Conservation (phyloP, 2,329 filamentous ascomycete species). For the Incumbomyces delicatus region DNA sequence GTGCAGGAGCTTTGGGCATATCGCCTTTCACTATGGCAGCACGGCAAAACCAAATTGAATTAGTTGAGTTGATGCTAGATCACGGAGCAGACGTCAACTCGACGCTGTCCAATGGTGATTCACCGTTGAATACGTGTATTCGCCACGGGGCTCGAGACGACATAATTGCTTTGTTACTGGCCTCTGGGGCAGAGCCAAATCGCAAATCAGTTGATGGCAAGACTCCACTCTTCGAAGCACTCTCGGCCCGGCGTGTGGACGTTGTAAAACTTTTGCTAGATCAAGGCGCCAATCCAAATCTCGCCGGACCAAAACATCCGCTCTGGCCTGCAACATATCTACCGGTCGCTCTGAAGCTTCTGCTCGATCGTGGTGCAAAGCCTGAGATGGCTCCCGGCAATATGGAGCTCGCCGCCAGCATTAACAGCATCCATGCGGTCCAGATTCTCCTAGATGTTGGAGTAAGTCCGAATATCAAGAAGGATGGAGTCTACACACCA, state of each 20-base stretch:
- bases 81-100: constrained; percentile 52
- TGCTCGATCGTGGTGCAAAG: constrained; percentile 52
- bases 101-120: constrained; percentile 48
- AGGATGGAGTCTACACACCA: constrained; percentile 59
- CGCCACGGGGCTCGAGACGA: constrained; percentile 46
- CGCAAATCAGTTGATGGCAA: constrained; percentile 52
- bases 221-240: constrained; percentile 53
- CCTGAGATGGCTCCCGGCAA: constrained; percentile 51
- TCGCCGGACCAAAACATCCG: constrained; percentile 59
- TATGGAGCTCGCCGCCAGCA: constrained; percentile 53
- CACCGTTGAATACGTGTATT: constrained; percentile 51
- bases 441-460: constrained; percentile 48
- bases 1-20: constrained; percentile 42
- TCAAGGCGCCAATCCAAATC: constrained; percentile 55
- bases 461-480: constrained; percentile 52
- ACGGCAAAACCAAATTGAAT: constrained; percentile 43
- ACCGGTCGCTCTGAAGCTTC: constrained; percentile 46
- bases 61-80: constrained; percentile 51
- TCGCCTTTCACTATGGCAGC: constrained; percentile 46
- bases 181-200: constrained; percentile 51
- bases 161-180: constrained; percentile 50
- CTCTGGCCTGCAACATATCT: constrained; percentile 57
- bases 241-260: constrained; percentile 47
- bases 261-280: constrained; percentile 46
- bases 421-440: constrained; percentile 56